Evolutionary conservation across 352 stramenopile genomes (phyloP).

Genomic region (Globisporangium ultimum): DNA sequence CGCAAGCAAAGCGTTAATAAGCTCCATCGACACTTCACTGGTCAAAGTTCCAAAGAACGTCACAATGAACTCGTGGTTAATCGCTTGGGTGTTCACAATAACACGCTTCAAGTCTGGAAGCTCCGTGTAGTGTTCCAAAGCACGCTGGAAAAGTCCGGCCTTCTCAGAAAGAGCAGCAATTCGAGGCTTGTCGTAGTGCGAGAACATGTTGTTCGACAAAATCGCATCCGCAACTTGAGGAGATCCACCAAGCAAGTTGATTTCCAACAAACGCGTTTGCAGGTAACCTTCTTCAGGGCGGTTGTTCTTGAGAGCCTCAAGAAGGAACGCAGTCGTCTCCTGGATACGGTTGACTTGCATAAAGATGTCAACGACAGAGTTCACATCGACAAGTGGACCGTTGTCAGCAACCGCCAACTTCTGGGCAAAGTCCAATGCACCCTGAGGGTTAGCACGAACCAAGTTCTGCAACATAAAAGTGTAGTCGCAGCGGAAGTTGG

Average conservation of each 20-base stretch:
- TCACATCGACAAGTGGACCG: constrained; percentile 96
- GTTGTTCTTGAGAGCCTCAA: constrained; percentile 99
- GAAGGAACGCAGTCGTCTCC: constrained; percentile 99
- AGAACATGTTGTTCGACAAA: constrained; percentile 99
- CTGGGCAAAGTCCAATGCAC: constrained; percentile 97
- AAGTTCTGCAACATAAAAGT: constrained; percentile 99
- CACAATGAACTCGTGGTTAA: constrained; percentile 98
- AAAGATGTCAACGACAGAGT: constrained; percentile 99
- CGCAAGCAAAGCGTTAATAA: constrained; percentile 98
- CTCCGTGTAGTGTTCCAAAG: constrained; percentile 99
- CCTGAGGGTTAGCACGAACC: constrained; percentile 97
- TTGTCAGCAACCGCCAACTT: constrained; percentile 95
- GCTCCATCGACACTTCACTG: constrained; percentile 95
- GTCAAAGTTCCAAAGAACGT: constrained; percentile 99
- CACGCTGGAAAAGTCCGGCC: constrained; percentile 97
- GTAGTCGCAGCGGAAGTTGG: constrained; percentile 99
- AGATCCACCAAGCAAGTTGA: constrained; percentile 99
- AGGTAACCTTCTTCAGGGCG: constrained; percentile 98
- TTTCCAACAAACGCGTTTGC: constrained; percentile 99
- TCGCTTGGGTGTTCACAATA: constrained; percentile 90
- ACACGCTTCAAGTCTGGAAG: constrained; percentile 97
- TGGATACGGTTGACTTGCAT: constrained; percentile 98
- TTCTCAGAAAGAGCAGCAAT: constrained; percentile 99
- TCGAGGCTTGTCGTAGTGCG: constrained; percentile 97
- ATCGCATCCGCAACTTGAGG: constrained; percentile 99